These are phyloP conservation scores for Tricholoma saponaceum DNA, from an alignment of 768 basidiomycete genomes.

Conservation along the genomic window DNA sequence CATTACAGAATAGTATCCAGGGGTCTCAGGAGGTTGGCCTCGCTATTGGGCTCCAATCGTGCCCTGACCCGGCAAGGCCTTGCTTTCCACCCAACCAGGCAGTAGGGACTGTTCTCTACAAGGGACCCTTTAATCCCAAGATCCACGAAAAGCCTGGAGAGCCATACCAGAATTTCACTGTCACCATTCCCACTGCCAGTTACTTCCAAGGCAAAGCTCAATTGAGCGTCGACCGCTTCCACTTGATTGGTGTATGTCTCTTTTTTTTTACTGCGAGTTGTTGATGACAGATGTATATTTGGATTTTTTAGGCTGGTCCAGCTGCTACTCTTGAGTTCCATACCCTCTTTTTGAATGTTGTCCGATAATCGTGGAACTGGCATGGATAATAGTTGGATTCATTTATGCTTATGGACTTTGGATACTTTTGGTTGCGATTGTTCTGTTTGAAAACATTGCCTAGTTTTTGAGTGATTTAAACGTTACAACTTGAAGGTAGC, in stretches of 20 bases:
- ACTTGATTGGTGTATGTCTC: slow-evolving; percentile 27
- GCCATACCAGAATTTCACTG: slow-evolving; percentile 43
- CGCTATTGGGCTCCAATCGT: slow-evolving; percentile 38
- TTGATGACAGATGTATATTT: background rate
- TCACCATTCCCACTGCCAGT: slow-evolving; percentile 23
- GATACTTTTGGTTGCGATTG: background rate
- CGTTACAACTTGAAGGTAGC: background rate
- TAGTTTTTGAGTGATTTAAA: background rate
- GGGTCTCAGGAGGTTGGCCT: slow-evolving; percentile 42
- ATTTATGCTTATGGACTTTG: background rate
- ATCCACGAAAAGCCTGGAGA: slow-evolving; percentile 24
- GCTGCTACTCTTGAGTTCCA: slow-evolving; percentile 23
- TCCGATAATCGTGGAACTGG: background rate
- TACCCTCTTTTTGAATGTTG: slow-evolving; percentile 18
- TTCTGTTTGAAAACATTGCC: background rate
- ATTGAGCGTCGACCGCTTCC: slow-evolving; percentile 24
- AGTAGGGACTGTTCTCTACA: slow-evolving; percentile 38
- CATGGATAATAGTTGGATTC: background rate
- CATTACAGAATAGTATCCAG: slow-evolving; percentile 30
- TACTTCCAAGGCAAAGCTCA: slow-evolving; percentile 21
- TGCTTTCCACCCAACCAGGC: slow-evolving; percentile 15
- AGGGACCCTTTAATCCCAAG: slow-evolving; percentile 33
- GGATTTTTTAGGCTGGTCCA: slow-evolving; percentile 21
- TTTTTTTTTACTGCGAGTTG: background rate
- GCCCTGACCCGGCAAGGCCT: slow-evolving; percentile 18